These are phyloP conservation scores for Coprinellus micaceus DNA, from an alignment of 768 basidiomycete genomes.

Conservation along the genomic window DNA sequence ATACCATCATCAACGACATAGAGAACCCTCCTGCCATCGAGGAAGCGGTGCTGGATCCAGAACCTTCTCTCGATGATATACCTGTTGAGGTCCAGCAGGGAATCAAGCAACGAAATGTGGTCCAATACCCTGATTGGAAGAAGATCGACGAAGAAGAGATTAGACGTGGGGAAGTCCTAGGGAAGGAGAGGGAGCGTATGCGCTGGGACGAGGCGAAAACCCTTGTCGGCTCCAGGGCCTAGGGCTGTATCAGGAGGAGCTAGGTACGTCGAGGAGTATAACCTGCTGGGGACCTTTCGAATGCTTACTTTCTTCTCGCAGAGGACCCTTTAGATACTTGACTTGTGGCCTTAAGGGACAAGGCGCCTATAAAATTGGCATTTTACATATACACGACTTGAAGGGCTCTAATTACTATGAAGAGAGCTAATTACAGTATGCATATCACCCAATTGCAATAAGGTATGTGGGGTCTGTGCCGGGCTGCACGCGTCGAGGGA, in stretches of 20 bases:
- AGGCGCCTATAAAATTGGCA: no score
- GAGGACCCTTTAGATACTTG: no score
- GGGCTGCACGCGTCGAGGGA: no score
- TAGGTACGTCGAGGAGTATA: no score
- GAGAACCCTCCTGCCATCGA: constrained; percentile 11
- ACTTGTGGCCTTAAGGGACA: no score
- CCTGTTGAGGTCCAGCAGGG: constrained; percentile 48
- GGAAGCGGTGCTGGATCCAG: constrained; percentile 26
- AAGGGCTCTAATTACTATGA: no score
- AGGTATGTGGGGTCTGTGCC: no score
- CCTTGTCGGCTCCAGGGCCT: constrained; percentile 19
- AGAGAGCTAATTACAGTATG: no score
- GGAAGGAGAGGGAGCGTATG: constrained; percentile 80
- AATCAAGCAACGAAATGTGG: constrained; percentile 40
- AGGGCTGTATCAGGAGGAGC: background rate
- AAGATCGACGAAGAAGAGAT: constrained; percentile 69
- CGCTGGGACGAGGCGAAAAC: constrained; percentile 53
- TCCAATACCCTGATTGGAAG: constrained; percentile 74
- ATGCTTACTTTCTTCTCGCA: no score
- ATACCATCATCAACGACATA: constrained; percentile 63
- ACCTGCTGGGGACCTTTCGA: no score
- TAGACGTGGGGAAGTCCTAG: constrained; percentile 46
- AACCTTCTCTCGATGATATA: constrained; percentile 40
- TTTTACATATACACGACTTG: no score
- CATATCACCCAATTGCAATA: no score